Percentiles rank a stretch among this genome's conserved stretches.
Conservation (phyloP, 176 grass and related monocot species). For the Lolium perenne region DNA sequence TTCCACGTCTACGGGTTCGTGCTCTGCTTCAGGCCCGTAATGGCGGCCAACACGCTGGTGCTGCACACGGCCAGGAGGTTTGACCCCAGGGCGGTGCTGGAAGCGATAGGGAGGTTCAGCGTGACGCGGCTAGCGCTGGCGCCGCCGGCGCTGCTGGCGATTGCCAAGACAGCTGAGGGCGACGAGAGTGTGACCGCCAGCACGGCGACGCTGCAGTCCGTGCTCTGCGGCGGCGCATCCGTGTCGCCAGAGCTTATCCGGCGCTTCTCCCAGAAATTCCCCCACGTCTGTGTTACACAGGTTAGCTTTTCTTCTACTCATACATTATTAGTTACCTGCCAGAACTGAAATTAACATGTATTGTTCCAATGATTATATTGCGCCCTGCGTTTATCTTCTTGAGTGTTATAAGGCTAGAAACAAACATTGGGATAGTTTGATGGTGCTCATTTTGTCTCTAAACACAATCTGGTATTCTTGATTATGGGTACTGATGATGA, state of each 20-base stretch:
- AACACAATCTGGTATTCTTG: not conserved
- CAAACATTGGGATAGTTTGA: too few relatives aligned
- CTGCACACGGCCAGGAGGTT: conserved; percentile 49
- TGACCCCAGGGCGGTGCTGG: conserved; percentile 32
- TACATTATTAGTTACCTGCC: too few relatives aligned
- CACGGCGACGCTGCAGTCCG: conserved; percentile 7
- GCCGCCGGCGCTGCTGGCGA: conserved; percentile 42
- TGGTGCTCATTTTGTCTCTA: too few relatives aligned
- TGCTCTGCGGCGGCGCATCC: conserved; percentile 43
- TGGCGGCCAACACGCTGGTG: conserved; percentile 33
- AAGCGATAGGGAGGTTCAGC: not conserved
- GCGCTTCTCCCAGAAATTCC: conserved; percentile 46
- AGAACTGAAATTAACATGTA: not conserved
- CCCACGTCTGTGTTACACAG: conserved; percentile 17
- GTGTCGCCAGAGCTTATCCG: conserved; percentile 15
- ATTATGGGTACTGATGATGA: not conserved
- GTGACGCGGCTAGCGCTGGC: conserved; percentile 46
- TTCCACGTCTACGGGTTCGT: conserved; percentile 62
- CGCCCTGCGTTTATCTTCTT: too few relatives aligned
- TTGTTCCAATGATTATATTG: not conserved
- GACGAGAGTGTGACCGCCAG: not conserved
- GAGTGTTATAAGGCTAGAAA: too few relatives aligned
- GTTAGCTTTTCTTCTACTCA: conserved; percentile 23
- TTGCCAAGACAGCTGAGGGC: conserved; percentile 35
- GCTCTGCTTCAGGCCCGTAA: conserved; percentile 41